A percentile compares a stretch with the other conserved stretches of the same genome.
Conservation (phyloP, 164 flowering plant genomes). For the Paratinospora sagittata region DNA sequence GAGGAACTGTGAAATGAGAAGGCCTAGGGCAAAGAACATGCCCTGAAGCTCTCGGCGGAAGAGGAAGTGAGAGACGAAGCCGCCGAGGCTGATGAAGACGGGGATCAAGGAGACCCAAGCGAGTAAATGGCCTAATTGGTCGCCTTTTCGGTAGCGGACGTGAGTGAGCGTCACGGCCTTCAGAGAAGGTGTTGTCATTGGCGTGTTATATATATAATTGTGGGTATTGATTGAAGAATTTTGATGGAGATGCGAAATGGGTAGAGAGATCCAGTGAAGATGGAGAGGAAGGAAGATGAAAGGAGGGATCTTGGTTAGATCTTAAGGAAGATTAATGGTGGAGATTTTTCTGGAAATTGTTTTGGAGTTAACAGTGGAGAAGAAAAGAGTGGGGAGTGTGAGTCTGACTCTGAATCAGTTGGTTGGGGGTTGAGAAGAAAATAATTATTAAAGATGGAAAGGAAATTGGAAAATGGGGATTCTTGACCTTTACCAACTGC, state of each 20-base stretch:
- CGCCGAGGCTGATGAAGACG: slow-evolving; percentile 79
- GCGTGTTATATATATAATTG: slow-evolving; percentile 26
- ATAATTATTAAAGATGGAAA: too few species aligned
- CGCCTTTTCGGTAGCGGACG: slow-evolving; percentile 72
- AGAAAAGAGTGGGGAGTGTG: too few species aligned
- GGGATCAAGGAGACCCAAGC: slow-evolving; percentile 94
- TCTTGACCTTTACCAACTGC: too few species aligned
- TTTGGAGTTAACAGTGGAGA: too few species aligned
- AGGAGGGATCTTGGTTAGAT: too few species aligned
- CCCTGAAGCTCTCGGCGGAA: slow-evolving; percentile 86
- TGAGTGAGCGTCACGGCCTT: slow-evolving; percentile 87
- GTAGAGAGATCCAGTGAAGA: background rate
- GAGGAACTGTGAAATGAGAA: slow-evolving; percentile 65
- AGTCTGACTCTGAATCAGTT: too few species aligned
- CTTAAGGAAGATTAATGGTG: too few species aligned
- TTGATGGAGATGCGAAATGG: slow-evolving; percentile 8
- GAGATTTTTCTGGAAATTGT: too few species aligned
- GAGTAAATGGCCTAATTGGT: slow-evolving; percentile 64
- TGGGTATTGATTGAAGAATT: slow-evolving; percentile 57
- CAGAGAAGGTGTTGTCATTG: slow-evolving; percentile 21
- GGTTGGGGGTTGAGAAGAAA: too few species aligned
- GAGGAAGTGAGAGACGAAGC: slow-evolving; percentile 72
- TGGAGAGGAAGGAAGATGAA: too few species aligned
- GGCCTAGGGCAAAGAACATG: slow-evolving; percentile 74
- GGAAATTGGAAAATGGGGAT: too few species aligned